Conservation (phyloP, 1,284 basidiomycete genomes). For the Microstroma glucosiphilum region DNA sequence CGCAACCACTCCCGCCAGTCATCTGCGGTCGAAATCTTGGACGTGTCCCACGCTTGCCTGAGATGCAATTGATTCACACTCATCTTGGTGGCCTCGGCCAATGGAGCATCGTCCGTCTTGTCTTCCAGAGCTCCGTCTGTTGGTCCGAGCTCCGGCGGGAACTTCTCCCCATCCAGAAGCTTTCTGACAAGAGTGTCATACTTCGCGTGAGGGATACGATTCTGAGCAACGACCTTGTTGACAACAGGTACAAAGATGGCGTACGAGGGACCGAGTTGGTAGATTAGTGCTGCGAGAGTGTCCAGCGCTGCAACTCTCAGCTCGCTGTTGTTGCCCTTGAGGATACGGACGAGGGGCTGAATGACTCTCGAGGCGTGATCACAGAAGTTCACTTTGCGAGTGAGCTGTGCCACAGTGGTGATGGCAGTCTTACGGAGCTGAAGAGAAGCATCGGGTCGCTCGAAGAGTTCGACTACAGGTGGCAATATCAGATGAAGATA, state of each 20-base stretch:
- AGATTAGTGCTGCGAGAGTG: constrained; percentile 80
- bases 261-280: constrained; percentile 92
- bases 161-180: constrained; percentile 81
- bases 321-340: constrained; percentile 71
- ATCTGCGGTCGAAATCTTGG: constrained; percentile 66
- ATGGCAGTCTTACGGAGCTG: constrained; percentile 80
- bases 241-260: constrained; percentile 96
- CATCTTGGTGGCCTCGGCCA: constrained; percentile 65
- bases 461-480: constrained; percentile 85
- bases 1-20: constrained; percentile 98
- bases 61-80: constrained; percentile 95
- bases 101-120: constrained; percentile 51
- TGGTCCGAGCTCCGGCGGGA: constrained; percentile 61
- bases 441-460: constrained; percentile 70
- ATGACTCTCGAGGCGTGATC: constrained; percentile 97
- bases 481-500: constrained; percentile 96
- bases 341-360: constrained; percentile 83
- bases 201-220: constrained; percentile 72
- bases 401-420: constrained; percentile 82
- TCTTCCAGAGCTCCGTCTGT: constrained; percentile 28
- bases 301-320: constrained; percentile 84
- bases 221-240: constrained; percentile 76
- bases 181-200: constrained; percentile 86
- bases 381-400: constrained; percentile 93
- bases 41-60: constrained; percentile 93